Evolutionary conservation across 1,139 yeast species (phyloP), one percentile per base, ranked within the genome.

Genomic region (Kodamaea alishanica): DNA sequence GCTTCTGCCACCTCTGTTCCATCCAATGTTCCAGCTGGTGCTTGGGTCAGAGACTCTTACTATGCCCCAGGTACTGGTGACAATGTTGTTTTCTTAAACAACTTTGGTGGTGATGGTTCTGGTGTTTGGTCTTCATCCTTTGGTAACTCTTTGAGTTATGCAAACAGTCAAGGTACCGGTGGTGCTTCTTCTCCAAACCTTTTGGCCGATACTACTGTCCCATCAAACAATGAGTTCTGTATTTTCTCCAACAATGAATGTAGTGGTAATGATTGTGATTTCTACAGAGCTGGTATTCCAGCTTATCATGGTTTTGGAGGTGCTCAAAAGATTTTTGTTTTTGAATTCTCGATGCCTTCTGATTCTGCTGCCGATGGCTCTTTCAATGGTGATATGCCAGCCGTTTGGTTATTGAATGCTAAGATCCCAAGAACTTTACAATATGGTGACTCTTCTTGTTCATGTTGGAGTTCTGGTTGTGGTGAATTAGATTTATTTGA

Each of bases 401-500:
- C 89, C 40, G 77, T 84, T 51, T 84, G 92, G 86, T 68, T 84
- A 52, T 66, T 84, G 58, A 84, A 84, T 57, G 86, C 87, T 40
- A 78, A 81, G 60, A 80, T 84, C 54, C 85, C 90, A 61, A 79
- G 92, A 73, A 83, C 90, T 41, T 71, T 85, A 39, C 90, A 84
- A 65, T 84, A 84, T 60, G 73, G 78, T 33, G 73, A 74, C 48
- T 60, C 71, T 35, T 68, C 75, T 48, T 84, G 90, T 61, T 81
- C 89, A 24, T 81, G 90, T 58, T 84, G 92, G 90, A 65, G 72
- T 29, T 69, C 82, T 38, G 89, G 89, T 9, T 82, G 90, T 65
- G 92, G 94, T 63, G 92, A 84, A 65, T 81, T 80, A 59, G 94
- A 84, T 66, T 77, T 84, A 56, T 84, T 84, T 57, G 94, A 84